Evolutionary conservation across 768 basidiomycete species (phyloP).

Genomic region (Tulasnella sp.): DNA sequence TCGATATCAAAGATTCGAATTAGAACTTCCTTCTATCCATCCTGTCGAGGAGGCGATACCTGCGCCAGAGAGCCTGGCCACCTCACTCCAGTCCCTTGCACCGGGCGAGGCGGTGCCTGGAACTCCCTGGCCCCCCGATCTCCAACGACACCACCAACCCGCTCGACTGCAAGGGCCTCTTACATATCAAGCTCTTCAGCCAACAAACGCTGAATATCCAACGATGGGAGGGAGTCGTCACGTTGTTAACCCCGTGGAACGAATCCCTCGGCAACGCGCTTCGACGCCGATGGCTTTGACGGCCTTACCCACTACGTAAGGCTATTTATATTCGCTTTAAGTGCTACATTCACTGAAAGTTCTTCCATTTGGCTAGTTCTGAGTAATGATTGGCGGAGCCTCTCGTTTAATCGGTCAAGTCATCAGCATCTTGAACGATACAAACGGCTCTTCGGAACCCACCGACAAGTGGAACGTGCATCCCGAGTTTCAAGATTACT

Average conservation of each 20-base stretch:
- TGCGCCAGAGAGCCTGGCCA: not conserved
- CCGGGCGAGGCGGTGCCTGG: not conserved
- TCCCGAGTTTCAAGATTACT: not conserved
- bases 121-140: not conserved
- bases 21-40: not conserved
- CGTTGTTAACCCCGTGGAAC: not conserved
- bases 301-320: not conserved
- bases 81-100: not conserved
- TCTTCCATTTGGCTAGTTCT: not conserved
- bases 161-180: not conserved
- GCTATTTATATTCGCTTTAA: not conserved
- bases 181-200: not conserved
- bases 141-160: not conserved
- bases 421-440: not conserved
- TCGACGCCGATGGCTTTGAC: not conserved
- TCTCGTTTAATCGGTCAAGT: not conserved
- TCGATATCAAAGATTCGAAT: not conserved
- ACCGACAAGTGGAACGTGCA: not conserved
- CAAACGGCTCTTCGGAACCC: not conserved
- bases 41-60: not conserved
- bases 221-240: not conserved
- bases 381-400: not conserved
- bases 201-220: not conserved
- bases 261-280: not conserved
- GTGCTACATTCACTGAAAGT: not conserved